These are phyloP conservation scores for Trichoderma sp. DNA, from an alignment of 2,329 filamentous ascomycete genomes.

Conservation along the genomic window DNA sequence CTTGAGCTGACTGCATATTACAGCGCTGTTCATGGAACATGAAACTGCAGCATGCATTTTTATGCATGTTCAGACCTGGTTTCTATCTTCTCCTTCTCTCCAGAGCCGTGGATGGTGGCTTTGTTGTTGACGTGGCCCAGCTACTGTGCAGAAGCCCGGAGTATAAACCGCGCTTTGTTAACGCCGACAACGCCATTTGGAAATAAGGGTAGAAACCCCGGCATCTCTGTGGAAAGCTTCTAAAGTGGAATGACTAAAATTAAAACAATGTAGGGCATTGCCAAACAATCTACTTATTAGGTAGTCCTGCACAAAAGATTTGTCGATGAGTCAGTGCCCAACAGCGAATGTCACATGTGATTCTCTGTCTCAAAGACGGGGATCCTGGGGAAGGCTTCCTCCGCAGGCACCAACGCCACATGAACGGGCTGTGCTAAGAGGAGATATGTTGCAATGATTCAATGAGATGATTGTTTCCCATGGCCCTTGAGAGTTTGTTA, in stretches of 20 bases:
- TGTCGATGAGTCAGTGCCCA: neutral
- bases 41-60: neutral
- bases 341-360: neutral
- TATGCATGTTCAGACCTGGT: neutral
- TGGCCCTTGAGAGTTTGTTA: neutral
- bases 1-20: neutral
- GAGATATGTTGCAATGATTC: neutral
- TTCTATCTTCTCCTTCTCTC: neutral
- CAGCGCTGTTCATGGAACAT: neutral
- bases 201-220: neutral
- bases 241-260: neutral
- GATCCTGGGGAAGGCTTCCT: neutral
- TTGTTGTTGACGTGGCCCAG: neutral
- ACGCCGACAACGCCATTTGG: neutral
- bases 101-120: neutral
- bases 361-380: neutral
- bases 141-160: neutral
- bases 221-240: neutral
- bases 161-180: neutral
- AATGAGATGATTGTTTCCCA: neutral
- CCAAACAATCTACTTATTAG: neutral
- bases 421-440: neutral
- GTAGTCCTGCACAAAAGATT: neutral
- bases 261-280: neutral
- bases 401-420: neutral